These are phyloP conservation scores for Pseudocercospora ulei DNA, from an alignment of 2,329 filamentous ascomycete species.

Conservation along the genomic window DNA sequence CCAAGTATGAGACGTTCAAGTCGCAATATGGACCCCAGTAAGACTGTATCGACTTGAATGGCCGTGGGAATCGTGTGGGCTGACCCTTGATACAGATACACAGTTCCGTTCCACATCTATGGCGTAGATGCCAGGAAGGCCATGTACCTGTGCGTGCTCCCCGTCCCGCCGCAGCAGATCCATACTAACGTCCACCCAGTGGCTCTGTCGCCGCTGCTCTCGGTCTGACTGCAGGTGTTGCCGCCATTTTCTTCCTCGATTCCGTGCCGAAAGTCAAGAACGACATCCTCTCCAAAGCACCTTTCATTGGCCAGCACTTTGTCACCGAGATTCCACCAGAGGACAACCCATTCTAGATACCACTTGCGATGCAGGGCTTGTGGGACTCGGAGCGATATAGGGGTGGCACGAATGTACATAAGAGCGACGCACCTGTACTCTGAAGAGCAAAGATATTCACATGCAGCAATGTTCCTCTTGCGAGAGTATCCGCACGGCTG, in stretches of 20 bases:
- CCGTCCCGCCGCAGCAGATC: background rate
- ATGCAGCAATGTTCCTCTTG: background rate
- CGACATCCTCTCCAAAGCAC: conserved; percentile 46
- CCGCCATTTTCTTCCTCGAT: conserved; percentile 56
- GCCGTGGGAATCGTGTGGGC: conserved; percentile 1
- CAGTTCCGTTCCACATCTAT: conserved; percentile 41
- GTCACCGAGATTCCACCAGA: conserved; percentile 50
- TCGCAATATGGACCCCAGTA: conserved; percentile 53
- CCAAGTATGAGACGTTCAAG: conserved; percentile 44
- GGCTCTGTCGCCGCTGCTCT: conserved; percentile 46
- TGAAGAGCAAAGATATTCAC: conserved; percentile 14
- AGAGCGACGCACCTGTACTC: conserved; percentile 21
- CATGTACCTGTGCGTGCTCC: conserved; percentile 25
- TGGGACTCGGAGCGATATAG: conserved; percentile 4
- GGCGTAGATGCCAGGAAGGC: conserved; percentile 32
- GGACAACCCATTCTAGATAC: conserved; percentile 50
- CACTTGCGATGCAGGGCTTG: conserved; percentile 2
- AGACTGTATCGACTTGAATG: conserved; percentile 22
- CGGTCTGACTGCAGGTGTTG: conserved; percentile 49
- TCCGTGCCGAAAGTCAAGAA: conserved; percentile 43
- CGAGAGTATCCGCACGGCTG: no score
- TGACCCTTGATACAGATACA: conserved; percentile 39
- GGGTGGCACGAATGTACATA: conserved; percentile 18
- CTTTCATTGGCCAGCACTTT: conserved; percentile 50
- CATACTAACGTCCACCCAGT: conserved; percentile 30